Conservation (phyloP, 164 flowering plant genomes). For the Aristolochia californica region DNA sequence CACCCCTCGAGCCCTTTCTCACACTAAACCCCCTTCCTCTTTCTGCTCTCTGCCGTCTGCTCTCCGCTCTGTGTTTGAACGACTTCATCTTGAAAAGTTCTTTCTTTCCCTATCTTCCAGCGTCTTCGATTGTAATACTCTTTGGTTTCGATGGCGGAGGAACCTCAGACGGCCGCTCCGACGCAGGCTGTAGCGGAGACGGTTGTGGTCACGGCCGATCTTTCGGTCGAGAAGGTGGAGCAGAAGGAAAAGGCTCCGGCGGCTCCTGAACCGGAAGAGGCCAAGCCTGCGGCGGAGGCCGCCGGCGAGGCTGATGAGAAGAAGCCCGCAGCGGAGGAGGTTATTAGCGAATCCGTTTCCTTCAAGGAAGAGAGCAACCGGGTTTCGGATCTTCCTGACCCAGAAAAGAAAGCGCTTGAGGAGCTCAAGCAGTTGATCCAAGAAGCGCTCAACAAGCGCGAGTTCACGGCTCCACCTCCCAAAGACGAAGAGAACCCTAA, state of each 20-base stretch:
- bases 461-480: conserved; percentile 46
- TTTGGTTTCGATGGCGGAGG: conserved; percentile 28
- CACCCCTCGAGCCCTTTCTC: not conserved
- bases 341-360: conserved; percentile 44
- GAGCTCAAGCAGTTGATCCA: conserved; percentile 60
- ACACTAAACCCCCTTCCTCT: too few relatives aligned
- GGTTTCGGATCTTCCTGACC: conserved; percentile 63
- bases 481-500: conserved; percentile 21
- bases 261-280: conserved; percentile 13
- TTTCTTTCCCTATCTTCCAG: not conserved
- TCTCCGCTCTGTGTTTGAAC: not conserved
- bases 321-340: conserved; percentile 18
- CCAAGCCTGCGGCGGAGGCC: conserved; percentile 7
- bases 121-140: not conserved
- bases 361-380: conserved; percentile 81
- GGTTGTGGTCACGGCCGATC: conserved; percentile 14
- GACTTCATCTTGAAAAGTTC: not conserved
- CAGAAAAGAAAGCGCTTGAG: conserved; percentile 73
- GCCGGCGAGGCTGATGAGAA: conserved; percentile 14
- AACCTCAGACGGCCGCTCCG: conserved; percentile 19
- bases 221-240: conserved; percentile 12
- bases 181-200: conserved; percentile 17
- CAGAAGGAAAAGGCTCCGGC: conserved; percentile 17
- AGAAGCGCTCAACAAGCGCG: conserved; percentile 60
- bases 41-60: not conserved